Percentiles rank a stretch among this genome's conserved stretches.
These are phyloP conservation scores for Cochlearia excelsa DNA, from an alignment of 345 rosid genomes.

Conservation along the genomic window DNA sequence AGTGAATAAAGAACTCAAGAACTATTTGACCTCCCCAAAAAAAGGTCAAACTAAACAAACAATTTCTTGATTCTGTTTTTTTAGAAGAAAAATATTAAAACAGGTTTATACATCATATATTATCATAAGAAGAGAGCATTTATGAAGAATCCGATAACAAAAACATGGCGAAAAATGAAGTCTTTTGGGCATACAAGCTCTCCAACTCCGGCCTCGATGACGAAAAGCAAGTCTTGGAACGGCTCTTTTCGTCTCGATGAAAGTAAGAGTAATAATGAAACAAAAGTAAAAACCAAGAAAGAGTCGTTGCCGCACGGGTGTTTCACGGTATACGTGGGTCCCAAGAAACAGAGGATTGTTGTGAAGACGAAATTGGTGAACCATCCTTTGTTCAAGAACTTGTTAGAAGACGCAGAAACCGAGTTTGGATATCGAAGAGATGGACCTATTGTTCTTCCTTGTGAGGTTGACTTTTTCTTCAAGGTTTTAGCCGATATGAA, in stretches of 20 bases:
- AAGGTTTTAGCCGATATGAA: slow-evolving; percentile 60
- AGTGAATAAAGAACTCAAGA: background rate
- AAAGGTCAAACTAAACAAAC: background rate
- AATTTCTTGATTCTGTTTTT: background rate
- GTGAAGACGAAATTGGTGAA: slow-evolving; percentile 50
- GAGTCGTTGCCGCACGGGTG: slow-evolving; percentile 47
- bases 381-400: slow-evolving; percentile 64
- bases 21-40: background rate
- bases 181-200: slow-evolving; percentile 36
- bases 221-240: slow-evolving; percentile 56
- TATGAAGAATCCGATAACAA: slow-evolving; percentile 45
- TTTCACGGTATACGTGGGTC: slow-evolving; percentile 74
- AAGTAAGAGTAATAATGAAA: background rate
- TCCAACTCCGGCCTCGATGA: slow-evolving; percentile 9
- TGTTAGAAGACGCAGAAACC: slow-evolving; percentile 72
- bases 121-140: slow-evolving; percentile 23
- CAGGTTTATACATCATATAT: background rate
- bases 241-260: slow-evolving; percentile 16
- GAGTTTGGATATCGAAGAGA: slow-evolving; percentile 58
- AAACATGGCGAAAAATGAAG: slow-evolving; percentile 63
- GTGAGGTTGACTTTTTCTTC: slow-evolving; percentile 61
- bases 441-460: slow-evolving; percentile 75
- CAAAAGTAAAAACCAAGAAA: slow-evolving; percentile 15
- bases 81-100: too few species aligned
- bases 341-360: slow-evolving; percentile 49